Conservation (phyloP, 192 early-diverging fungal species). For the Lobosporangium transversale region DNA sequence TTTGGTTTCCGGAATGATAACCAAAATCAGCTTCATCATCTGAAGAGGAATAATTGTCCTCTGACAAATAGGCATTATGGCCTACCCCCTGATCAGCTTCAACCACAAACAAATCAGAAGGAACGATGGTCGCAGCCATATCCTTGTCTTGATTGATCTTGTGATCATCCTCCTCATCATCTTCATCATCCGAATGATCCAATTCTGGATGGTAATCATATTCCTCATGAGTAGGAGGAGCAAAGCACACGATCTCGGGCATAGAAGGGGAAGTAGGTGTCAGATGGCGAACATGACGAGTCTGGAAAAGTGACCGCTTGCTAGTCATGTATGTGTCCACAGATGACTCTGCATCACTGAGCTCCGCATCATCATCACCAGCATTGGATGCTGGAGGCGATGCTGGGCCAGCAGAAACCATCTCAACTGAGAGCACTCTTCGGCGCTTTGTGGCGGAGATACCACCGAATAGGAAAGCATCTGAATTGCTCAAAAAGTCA, state of each 20-base stretch:
- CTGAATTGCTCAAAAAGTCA: constrained; percentile 44
- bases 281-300: constrained; percentile 39
- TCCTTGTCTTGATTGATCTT: constrained; percentile 4
- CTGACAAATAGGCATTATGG: constrained; percentile 28
- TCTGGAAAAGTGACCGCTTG: constrained; percentile 33
- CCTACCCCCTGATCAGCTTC: constrained; percentile 20
- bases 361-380: constrained; percentile 50
- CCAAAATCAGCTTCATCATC: constrained; percentile 51
- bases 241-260: constrained; percentile 49
- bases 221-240: constrained; percentile 52
- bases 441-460: constrained; percentile 48
- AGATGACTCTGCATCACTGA: constrained; percentile 38
- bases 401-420: constrained; percentile 39
- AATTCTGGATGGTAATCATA: constrained; percentile 46
- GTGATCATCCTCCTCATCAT: constrained; percentile 39
- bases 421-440: constrained; percentile 32
- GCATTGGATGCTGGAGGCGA: constrained; percentile 52
- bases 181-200: constrained; percentile 52
- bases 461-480: constrained; percentile 38
- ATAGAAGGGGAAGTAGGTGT: constrained; percentile 50
- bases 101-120: constrained; percentile 35
- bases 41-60: constrained; percentile 46
- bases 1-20: constrained; percentile 34
- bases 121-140: neutral
- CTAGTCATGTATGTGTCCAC: constrained; percentile 20